phyloP scores from a whole-genome alignment of 495 filamentous ascomycete species.

The Niebla homalea region DNA sequence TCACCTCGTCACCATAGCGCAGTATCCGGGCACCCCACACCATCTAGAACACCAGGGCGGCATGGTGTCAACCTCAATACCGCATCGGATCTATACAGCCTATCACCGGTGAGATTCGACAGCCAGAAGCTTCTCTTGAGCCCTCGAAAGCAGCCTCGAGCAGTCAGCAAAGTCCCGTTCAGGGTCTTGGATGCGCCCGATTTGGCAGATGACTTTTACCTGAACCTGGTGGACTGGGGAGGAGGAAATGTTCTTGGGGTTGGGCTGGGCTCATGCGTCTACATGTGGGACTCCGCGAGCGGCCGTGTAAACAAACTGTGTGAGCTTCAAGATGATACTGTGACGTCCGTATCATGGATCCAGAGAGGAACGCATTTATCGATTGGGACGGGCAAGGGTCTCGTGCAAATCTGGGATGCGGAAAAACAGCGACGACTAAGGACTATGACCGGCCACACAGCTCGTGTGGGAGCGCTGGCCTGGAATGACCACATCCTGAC shows the following conservation, averaged over 20 bases:
- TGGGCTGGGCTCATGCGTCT: constrained; percentile 84
- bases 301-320: constrained; percentile 85
- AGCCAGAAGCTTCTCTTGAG: constrained; percentile 86
- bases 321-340: constrained; percentile 81
- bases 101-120: constrained; percentile 79
- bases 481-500: constrained; percentile 98
- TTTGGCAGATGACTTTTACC: constrained; percentile 90
- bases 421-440: constrained; percentile 68
- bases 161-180: constrained; percentile 90
- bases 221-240: constrained; percentile 98
- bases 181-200: constrained; percentile 96
- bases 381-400: constrained; percentile 83
- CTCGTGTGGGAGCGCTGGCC: constrained; percentile 77
- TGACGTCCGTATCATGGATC: constrained; percentile 96
- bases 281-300: constrained; percentile 90
- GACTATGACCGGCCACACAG: constrained; percentile 93
- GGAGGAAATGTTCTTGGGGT: constrained; percentile 86
- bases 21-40: constrained; percentile 63
- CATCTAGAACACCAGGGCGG: constrained; percentile 74
- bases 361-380: constrained; percentile 87
- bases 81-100: constrained; percentile 79
- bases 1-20: constrained; percentile 56
- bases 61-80: constrained; percentile 77
- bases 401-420: constrained; percentile 97
- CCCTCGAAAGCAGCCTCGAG: constrained; percentile 72